Conservation (phyloP, 164 flowering plant species). For the Aristolochia contorta region DNA sequence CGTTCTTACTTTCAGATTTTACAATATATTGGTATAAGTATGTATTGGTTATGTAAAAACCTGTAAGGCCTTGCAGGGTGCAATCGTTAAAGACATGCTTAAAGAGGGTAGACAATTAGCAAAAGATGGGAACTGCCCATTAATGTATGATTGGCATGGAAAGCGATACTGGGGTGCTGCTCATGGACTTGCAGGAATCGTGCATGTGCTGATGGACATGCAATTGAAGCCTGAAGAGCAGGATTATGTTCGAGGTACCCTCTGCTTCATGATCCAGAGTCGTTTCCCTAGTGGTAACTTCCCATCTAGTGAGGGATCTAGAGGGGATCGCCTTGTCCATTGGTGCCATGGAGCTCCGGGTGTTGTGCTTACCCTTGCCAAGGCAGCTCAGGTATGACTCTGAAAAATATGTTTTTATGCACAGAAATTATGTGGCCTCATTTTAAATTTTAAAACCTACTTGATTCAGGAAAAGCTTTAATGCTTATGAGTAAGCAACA, state of each 20-base stretch:
- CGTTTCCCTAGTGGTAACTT: constrained; percentile 74
- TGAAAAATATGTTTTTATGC: background rate
- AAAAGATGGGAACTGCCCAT: constrained; percentile 29
- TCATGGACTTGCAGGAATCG: constrained; percentile 82
- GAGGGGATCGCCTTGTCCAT: constrained; percentile 60
- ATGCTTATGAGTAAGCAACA: too few relatives aligned
- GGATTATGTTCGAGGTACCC: constrained; percentile 56
- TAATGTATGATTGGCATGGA: constrained; percentile 64
- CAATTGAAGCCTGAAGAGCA: constrained; percentile 52
- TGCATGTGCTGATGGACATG: constrained; percentile 67
- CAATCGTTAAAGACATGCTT: constrained; percentile 30
- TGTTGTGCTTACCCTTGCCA: constrained; percentile 59
- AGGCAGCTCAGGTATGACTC: constrained; percentile 58
- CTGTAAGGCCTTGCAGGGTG: constrained; percentile 18
- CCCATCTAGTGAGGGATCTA: constrained; percentile 55
- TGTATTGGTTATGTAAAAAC: too few relatives aligned
- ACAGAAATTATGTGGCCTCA: background rate
- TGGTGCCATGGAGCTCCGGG: constrained; percentile 96
- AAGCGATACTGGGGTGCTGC: constrained; percentile 70
- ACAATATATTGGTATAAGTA: too few relatives aligned
- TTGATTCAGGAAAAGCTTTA: too few relatives aligned
- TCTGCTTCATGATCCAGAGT: constrained; percentile 57
- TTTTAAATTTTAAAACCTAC: too few relatives aligned
- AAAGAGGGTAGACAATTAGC: constrained; percentile 35
- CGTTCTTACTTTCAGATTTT: background rate